phyloP scores from a whole-genome alignment of 2,329 filamentous ascomycete genomes.

The Verticillium klebahnii region DNA sequence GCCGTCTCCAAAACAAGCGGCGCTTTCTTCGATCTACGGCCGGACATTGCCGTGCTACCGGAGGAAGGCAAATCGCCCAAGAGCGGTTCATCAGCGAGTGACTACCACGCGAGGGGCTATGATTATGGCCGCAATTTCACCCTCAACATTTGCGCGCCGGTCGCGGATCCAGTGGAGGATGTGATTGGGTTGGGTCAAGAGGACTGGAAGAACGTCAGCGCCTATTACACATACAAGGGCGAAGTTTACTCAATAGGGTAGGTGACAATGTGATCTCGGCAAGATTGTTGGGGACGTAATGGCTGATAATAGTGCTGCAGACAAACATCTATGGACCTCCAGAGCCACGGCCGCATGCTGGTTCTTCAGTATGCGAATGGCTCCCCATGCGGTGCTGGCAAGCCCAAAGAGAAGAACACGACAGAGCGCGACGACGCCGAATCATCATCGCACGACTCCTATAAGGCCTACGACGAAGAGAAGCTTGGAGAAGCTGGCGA shows the following conservation, averaged over 20 bases:
- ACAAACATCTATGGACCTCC: conserved; percentile 47
- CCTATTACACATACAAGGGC: conserved; percentile 64
- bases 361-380: conserved; percentile 74
- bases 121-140: conserved; percentile 82
- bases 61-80: conserved; percentile 40
- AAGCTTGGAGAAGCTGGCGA: conserved; percentile 20
- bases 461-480: conserved; percentile 28
- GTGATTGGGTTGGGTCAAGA: conserved; percentile 60
- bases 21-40: conserved; percentile 55
- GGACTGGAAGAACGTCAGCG: conserved; percentile 70
- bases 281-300: background rate
- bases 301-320: conserved; percentile 25
- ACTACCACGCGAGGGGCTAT: conserved; percentile 64
- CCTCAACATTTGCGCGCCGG: conserved; percentile 73
- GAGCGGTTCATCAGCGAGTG: conserved; percentile 33
- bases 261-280: conserved; percentile 23
- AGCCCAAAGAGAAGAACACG: conserved; percentile 19
- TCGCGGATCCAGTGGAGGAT: conserved; percentile 61
- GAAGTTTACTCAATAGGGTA: conserved; percentile 73
- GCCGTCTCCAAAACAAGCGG: conserved; percentile 50
- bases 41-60: conserved; percentile 43
- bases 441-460: conserved; percentile 16
- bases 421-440: background rate
- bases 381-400: conserved; percentile 61
- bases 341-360: conserved; percentile 66